A percentile compares a stretch with the other conserved stretches of the same genome.
phyloP scores from a whole-genome alignment of 2,329 filamentous ascomycete species.

The Cladobotryum protrusum region DNA sequence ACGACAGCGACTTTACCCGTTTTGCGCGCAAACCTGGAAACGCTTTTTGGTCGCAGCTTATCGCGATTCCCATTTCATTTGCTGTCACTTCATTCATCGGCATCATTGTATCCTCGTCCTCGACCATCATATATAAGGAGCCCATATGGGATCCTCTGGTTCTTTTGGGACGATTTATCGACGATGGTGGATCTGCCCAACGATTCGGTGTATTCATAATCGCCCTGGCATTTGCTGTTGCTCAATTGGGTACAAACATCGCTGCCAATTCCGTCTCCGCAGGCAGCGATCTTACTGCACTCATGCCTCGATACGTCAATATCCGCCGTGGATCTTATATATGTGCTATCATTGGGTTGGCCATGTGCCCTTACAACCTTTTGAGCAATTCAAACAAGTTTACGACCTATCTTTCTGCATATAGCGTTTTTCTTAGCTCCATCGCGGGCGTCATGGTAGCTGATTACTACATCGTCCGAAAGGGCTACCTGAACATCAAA shows the following conservation, averaged over 20 bases:
- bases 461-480: slow-evolving; percentile 83
- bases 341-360: slow-evolving; percentile 71
- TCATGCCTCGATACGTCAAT: slow-evolving; percentile 72
- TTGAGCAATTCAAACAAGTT: slow-evolving; percentile 72
- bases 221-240: slow-evolving; percentile 63
- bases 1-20: slow-evolving; percentile 79
- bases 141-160: slow-evolving; percentile 69
- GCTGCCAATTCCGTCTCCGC: slow-evolving; percentile 81
- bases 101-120: slow-evolving; percentile 70
- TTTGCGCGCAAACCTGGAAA: slow-evolving; percentile 73
- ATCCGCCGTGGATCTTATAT: slow-evolving; percentile 85
- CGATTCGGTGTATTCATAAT: slow-evolving; percentile 74
- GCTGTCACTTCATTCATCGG: slow-evolving; percentile 79
- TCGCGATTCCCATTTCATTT: slow-evolving; percentile 66
- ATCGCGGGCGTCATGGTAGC: slow-evolving; percentile 86
- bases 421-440: slow-evolving; percentile 88
- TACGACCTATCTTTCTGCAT: slow-evolving; percentile 85
- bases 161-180: slow-evolving; percentile 60
- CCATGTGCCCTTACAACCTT: slow-evolving; percentile 83
- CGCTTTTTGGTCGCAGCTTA: slow-evolving; percentile 72
- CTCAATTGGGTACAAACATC: slow-evolving; percentile 81
- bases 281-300: slow-evolving; percentile 74
- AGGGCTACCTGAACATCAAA: slow-evolving; percentile 71
- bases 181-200: slow-evolving; percentile 61
- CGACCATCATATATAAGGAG: slow-evolving; percentile 58